These are phyloP conservation scores for Exophiala oligosperma DNA, from an alignment of 2,329 filamentous ascomycete species.

Conservation along the genomic window DNA sequence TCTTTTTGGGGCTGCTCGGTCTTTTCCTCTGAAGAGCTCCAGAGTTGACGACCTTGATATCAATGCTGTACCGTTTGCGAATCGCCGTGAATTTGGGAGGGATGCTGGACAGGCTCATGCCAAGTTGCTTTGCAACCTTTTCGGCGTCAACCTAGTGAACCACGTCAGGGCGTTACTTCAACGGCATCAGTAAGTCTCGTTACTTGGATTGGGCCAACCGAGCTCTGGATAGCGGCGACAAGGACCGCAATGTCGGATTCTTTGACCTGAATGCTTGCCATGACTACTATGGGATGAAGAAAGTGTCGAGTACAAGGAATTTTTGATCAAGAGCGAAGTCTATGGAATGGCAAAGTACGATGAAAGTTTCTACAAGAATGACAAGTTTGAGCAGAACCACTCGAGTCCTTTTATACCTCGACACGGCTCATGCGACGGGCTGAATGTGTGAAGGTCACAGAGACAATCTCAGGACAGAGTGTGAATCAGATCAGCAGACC, in stretches of 20 bases:
- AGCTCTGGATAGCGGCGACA: slow-evolving; percentile 22
- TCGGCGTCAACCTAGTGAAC: slow-evolving; percentile 18
- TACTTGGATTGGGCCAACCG: slow-evolving; percentile 23
- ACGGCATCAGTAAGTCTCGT: not conserved
- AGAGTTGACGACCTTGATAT: slow-evolving; percentile 27
- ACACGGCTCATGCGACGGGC: not conserved
- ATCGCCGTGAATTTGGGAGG: slow-evolving; percentile 23
- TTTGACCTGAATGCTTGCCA: slow-evolving; percentile 19
- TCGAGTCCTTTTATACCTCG: not conserved
- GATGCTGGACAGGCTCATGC: slow-evolving; percentile 23
- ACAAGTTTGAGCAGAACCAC: not conserved
- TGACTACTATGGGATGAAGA: not conserved
- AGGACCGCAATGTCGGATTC: slow-evolving; percentile 21
- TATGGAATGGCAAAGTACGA: not conserved
- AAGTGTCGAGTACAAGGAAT: not conserved
- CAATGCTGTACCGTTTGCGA: slow-evolving; percentile 22
- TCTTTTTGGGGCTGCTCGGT: slow-evolving; percentile 22
- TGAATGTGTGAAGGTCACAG: not conserved
- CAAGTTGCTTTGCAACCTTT: slow-evolving; percentile 19
- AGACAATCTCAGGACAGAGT: not conserved
- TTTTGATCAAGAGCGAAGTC: not conserved
- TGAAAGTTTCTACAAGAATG: not conserved
- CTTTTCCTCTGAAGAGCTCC: slow-evolving; percentile 23
- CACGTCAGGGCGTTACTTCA: not conserved
- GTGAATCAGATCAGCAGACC: not conserved